Evolutionary conservation across 2,329 filamentous ascomycete genomes (phyloP).

Genomic region (Ustilaginoidea virens): DNA sequence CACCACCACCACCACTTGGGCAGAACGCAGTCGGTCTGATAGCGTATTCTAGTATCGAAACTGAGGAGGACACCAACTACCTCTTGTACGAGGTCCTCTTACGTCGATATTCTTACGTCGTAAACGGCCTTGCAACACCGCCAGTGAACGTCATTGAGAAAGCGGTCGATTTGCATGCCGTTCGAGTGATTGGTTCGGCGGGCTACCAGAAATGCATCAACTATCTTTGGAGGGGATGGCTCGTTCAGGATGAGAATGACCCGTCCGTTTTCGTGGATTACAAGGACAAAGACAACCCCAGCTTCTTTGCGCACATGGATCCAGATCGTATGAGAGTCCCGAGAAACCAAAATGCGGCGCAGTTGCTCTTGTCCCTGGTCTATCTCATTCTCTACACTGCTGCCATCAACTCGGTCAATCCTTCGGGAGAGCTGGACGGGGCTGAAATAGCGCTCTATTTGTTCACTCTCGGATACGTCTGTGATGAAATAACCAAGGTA

Average conservation of each 20-base stretch:
- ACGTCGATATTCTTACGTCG: slow-evolving; percentile 71
- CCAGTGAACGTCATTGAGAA: slow-evolving; percentile 85
- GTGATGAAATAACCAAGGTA: slow-evolving; percentile 74
- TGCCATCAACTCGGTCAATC: slow-evolving; percentile 90
- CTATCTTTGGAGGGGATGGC: slow-evolving; percentile 89
- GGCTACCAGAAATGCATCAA: slow-evolving; percentile 93
- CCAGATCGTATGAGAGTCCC: slow-evolving; percentile 90
- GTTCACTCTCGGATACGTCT: slow-evolving; percentile 83
- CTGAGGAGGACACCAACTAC: slow-evolving; percentile 63
- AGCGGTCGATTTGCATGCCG: slow-evolving; percentile 81
- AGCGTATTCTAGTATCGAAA: slow-evolving; percentile 54
- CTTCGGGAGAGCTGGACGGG: slow-evolving; percentile 64
- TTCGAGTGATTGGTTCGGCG: slow-evolving; percentile 76
- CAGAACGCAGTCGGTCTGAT: too few relatives aligned
- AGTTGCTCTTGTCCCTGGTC: slow-evolving; percentile 69
- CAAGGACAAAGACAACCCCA: slow-evolving; percentile 61
- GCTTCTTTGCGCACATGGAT: slow-evolving; percentile 71
- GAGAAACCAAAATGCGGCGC: slow-evolving; percentile 79
- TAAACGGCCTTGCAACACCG: slow-evolving; percentile 53
- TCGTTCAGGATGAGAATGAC: slow-evolving; percentile 89
- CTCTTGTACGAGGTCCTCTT: slow-evolving; percentile 71
- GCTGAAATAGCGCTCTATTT: slow-evolving; percentile 76
- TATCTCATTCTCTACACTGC: slow-evolving; percentile 77
- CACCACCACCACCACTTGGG: background rate
- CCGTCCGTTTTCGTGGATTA: slow-evolving; percentile 83